Base-by-base conservation (phyloP, 2,329 filamentous ascomycete species). In the Sclerotinia glacialis region DNA sequence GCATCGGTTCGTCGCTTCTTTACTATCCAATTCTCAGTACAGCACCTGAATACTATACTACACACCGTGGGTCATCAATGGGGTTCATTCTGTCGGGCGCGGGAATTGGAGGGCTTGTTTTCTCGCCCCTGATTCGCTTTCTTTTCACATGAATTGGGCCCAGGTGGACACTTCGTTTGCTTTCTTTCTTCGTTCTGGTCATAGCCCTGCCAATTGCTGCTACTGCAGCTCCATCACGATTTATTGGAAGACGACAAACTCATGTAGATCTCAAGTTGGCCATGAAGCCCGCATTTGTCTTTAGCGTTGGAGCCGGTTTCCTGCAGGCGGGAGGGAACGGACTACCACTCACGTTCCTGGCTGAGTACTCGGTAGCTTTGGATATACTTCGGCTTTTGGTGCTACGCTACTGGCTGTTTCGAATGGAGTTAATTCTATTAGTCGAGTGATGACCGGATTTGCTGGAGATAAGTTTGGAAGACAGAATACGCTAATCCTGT, bases 31-130 rank as follows among this genome's bases (percentile, higher is more conserved):
- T 83, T 37, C 72, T 82, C 3, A 78, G 77, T 18, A 79, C 80
- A 3, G 79, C 81, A 12, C 81, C 82, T 0, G 81, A 83, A 71
- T 84, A 82, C 69, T 83, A 83, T 68, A 78, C 76, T 44, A 76
- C 75, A n/a, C 79, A 81, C 67, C 78, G 80, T 8, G 81, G 80
- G 2, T 78, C 78, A 6, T 80, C 81, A 2, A 79, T 82, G 76
- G 80, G 80, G 0, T 77, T 82, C 60, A 79, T 81, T 28, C 71
- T 80, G 23, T 77, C 78, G 0, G 80, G 80, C 23, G 78, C 79
- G 46, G 80, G 80, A 12, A 70, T 77, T 5, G 80, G 80, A 28
- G 80, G 80, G 44, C 75, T 82, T 7, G 71, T 80, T 0, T 76
- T 81, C 66, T 78, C 79, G 0, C 78, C 79, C 6, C 70, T 77